These are phyloP conservation scores for Colletotrichum musicola DNA, from an alignment of 2,329 filamentous ascomycete genomes.

Conservation along the genomic window DNA sequence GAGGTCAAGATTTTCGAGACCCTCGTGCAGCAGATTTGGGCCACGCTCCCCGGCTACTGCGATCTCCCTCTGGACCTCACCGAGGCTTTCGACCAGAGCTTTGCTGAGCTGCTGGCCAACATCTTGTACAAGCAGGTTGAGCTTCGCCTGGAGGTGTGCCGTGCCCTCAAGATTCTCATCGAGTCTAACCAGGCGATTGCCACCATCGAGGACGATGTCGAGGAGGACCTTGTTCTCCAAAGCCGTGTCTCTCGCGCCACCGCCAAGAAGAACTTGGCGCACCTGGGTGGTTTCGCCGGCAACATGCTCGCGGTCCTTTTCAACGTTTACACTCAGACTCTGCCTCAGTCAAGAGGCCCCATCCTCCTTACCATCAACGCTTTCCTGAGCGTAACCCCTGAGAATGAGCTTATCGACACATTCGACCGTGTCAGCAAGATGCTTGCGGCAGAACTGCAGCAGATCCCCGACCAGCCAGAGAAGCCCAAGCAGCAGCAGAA, in stretches of 20 bases:
- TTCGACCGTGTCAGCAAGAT: constrained; percentile 89
- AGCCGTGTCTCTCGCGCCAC: constrained; percentile 80
- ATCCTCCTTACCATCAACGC: constrained; percentile 96
- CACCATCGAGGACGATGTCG: constrained; percentile 73
- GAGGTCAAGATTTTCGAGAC: constrained; percentile 99
- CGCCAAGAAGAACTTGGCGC: constrained; percentile 84
- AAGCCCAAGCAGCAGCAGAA: constrained; percentile 72
- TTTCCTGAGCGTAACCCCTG: constrained; percentile 89
- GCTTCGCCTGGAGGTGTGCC: constrained; percentile 87
- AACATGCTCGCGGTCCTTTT: constrained; percentile 98
- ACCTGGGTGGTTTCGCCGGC: constrained; percentile 82
- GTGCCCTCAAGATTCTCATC: constrained; percentile 85
- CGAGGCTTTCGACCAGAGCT: constrained; percentile 84
- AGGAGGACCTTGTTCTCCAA: constrained; percentile 81
- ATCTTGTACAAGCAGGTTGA: constrained; percentile 93
- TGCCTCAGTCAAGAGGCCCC: constrained; percentile 90
- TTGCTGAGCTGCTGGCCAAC: constrained; percentile 92
- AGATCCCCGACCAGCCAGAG: constrained; percentile 64
- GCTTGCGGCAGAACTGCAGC: constrained; percentile 78
- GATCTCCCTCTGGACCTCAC: constrained; percentile 86
- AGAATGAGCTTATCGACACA: constrained; percentile 83
- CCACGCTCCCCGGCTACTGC: constrained; percentile 92
- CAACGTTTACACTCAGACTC: constrained; percentile 97
- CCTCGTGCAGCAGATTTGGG: constrained; percentile 95
- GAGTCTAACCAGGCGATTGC: constrained; percentile 91